These are phyloP conservation scores for Colletotrichum sp. DNA, from an alignment of 2,329 filamentous ascomycete species.

Conservation along the genomic window DNA sequence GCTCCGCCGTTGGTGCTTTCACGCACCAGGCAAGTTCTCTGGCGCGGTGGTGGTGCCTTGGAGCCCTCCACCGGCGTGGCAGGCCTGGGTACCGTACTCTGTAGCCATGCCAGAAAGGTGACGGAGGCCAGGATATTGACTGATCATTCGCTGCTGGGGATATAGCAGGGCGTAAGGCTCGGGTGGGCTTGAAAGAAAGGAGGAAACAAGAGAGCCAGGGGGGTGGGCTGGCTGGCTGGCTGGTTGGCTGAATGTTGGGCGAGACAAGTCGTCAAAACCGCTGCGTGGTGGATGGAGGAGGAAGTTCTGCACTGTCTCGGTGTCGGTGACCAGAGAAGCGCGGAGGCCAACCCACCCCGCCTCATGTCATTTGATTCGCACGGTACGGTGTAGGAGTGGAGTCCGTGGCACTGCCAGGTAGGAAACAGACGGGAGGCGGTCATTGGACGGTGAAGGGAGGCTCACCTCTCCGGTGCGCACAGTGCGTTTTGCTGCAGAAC, in stretches of 20 bases:
- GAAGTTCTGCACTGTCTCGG: constrained; percentile 1
- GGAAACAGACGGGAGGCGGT: neutral
- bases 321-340: neutral
- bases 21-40: neutral
- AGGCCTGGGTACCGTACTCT: neutral
- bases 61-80: neutral
- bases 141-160: neutral
- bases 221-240: neutral
- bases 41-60: neutral
- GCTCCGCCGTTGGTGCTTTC: neutral
- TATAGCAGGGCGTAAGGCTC: neutral
- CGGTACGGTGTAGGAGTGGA: constrained; percentile 18
- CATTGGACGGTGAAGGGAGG: neutral
- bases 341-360: neutral
- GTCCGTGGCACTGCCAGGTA: neutral
- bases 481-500: neutral
- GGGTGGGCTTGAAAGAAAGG: neutral
- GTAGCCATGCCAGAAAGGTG: neutral
- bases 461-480: neutral
- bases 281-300: neutral
- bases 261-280: neutral
- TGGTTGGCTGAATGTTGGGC: neutral
- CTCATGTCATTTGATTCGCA: neutral
- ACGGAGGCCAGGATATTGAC: neutral
- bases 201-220: constrained; percentile 12